phyloP scores from a whole-genome alignment of 2,329 filamentous ascomycete species.

The Exophiala dermatitidis region DNA sequence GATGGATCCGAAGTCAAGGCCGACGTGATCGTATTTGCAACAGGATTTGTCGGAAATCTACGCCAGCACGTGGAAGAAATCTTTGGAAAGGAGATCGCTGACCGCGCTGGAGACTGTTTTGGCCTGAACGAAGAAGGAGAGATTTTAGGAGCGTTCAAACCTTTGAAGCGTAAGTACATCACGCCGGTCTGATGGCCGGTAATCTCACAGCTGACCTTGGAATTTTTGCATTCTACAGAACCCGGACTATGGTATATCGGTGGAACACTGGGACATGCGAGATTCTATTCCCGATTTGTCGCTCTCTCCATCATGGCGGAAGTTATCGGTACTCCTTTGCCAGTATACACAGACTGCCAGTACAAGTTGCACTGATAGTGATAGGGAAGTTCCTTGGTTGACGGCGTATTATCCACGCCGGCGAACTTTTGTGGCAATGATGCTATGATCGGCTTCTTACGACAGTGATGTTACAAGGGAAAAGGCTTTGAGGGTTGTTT shows the following conservation, averaged over 20 bases:
- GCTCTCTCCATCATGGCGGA: conserved; percentile 41
- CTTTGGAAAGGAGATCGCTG: conserved; percentile 37
- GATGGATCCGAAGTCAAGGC: conserved; percentile 40
- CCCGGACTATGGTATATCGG: conserved; percentile 40
- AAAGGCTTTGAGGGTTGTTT: too few relatives aligned
- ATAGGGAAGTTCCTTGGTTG: too few relatives aligned
- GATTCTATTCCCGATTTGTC: conserved; percentile 39
- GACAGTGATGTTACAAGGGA: too few relatives aligned
- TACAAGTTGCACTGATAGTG: too few relatives aligned
- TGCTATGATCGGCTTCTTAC: too few relatives aligned
- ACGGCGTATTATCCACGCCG: too few relatives aligned
- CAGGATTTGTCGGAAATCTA: conserved; percentile 41
- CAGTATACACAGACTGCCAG: background rate
- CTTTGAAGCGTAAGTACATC: conserved; percentile 32
- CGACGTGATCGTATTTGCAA: conserved; percentile 43
- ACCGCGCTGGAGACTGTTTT: conserved; percentile 40
- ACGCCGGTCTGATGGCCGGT: background rate
- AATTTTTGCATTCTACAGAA: conserved; percentile 18
- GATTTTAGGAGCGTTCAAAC: conserved; percentile 38
- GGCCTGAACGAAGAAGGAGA: conserved; percentile 44
- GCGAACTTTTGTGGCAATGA: too few relatives aligned
- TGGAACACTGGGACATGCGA: conserved; percentile 36
- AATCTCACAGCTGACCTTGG: background rate
- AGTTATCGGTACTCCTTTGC: conserved; percentile 23
- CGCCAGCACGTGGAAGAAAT: conserved; percentile 33